Conservation (phyloP, 2,329 filamentous ascomycete genomes). For the Alternaria solani region DNA sequence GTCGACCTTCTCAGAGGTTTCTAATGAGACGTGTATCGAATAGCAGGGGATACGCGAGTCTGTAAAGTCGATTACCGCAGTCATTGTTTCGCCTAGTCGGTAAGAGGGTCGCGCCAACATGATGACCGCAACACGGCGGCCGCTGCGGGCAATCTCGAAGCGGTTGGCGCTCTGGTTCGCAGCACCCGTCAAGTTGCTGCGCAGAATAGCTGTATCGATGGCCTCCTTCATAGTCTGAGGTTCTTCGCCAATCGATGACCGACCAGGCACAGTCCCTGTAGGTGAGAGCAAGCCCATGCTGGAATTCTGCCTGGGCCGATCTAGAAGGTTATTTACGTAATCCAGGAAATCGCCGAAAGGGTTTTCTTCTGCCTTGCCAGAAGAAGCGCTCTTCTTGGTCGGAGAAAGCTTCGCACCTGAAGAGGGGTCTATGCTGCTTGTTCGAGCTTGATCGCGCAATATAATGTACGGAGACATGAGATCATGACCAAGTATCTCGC, state of each 20-base stretch:
- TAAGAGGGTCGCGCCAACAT: slow-evolving; percentile 89
- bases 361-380: slow-evolving; percentile 54
- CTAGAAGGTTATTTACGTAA: slow-evolving; percentile 59
- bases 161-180: slow-evolving; percentile 86
- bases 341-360: slow-evolving; percentile 47
- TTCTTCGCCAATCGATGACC: slow-evolving; percentile 65
- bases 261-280: slow-evolving; percentile 62
- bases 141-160: slow-evolving; percentile 93
- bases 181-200: slow-evolving; percentile 65
- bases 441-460: slow-evolving; percentile 79
- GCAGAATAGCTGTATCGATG: slow-evolving; percentile 89
- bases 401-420: slow-evolving; percentile 17
- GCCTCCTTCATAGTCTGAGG: slow-evolving; percentile 76
- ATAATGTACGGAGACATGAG: slow-evolving; percentile 94
- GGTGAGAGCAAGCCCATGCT: slow-evolving; percentile 73
- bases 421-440: slow-evolving; percentile 46
- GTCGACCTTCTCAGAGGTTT: slow-evolving; percentile 86
- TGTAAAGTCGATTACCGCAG: slow-evolving; percentile 83
- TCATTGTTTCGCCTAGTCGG: slow-evolving; percentile 86
- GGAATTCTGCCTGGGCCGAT: slow-evolving; percentile 46
- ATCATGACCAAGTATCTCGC: slow-evolving; percentile 90
- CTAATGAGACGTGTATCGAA: slow-evolving; percentile 81
- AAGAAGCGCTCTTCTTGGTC: slow-evolving; percentile 28
- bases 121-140: slow-evolving; percentile 88
- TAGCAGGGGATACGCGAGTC: slow-evolving; percentile 82